Evolutionary conservation across 768 basidiomycete species (phyloP).

Genomic region (Basidioascus undulatus): DNA sequence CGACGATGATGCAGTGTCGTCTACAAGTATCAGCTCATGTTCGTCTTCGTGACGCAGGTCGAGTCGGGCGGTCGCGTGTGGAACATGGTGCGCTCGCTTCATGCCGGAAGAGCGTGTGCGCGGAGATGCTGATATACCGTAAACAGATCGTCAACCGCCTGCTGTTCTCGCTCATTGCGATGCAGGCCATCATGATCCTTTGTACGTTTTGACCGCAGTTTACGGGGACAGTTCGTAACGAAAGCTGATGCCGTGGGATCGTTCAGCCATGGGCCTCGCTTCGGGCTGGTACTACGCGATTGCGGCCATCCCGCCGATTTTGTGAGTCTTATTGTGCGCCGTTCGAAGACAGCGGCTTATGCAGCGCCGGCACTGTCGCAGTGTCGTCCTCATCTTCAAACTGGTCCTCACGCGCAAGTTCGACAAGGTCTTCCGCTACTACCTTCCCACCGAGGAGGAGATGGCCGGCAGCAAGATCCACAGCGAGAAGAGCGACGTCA

Average conservation of each 20-base stretch:
- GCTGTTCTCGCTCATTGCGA: too few species aligned
- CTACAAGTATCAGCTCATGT: constrained; percentile 85
- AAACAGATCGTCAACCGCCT: constrained; percentile 62
- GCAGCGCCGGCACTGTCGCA: too few species aligned
- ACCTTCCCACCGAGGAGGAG: constrained; percentile 58
- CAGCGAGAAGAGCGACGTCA: constrained; percentile 48
- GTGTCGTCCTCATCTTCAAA: constrained; percentile 62
- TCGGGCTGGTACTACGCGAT: constrained; percentile 42
- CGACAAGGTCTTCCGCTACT: constrained; percentile 48
- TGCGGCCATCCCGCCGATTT: constrained; percentile 59
- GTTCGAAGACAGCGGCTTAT: too few species aligned
- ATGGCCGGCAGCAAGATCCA: constrained; percentile 47
- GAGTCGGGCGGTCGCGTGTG: constrained; percentile 54
- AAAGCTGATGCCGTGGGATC: constrained; percentile 9
- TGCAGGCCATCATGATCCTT: constrained; percentile 35
- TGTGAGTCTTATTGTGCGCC: too few species aligned
- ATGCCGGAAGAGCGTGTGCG: too few species aligned
- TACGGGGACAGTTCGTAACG: constrained; percentile 1
- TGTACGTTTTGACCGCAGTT: constrained; percentile 27
- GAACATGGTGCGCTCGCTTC: constrained; percentile 9
- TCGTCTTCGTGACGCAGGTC: constrained; percentile 64
- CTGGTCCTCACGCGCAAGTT: constrained; percentile 49
- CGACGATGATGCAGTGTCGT: constrained; percentile 41
- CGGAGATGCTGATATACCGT: constrained; percentile 2
- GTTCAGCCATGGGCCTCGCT: constrained; percentile 59